Evolutionary conservation across 2,329 filamentous ascomycete genomes (phyloP), one percentile per base, ranked within the genome.

Genomic region (Neofusicoccum sp.): DNA sequence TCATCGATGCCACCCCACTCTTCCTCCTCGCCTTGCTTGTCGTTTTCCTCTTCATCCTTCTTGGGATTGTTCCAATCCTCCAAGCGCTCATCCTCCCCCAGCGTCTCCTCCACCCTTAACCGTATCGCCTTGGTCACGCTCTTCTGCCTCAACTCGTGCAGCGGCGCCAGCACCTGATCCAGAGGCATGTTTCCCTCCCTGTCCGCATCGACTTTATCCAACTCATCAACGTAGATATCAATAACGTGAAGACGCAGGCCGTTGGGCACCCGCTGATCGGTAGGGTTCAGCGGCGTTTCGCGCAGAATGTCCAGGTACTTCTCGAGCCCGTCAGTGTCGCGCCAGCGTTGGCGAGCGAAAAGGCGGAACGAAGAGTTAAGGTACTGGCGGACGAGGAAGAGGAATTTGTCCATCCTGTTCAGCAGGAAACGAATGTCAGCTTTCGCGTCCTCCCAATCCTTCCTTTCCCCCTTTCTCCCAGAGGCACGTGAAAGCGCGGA

Each of bases 151-250:
- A 91, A 73, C 49, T 71, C 78, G 71, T 83, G 80, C 33, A 90
- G 78, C 34, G 87, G 78, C 63, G 74, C 73, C 28, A 86, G 78
- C 57, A 90, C 64, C 33, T 69, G 71, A 60, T 81, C 76, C 26
- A 88, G 68, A 40, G 70, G 72, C 58, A 73, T 66, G 58, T 74
- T 69, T 3, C 69, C 64, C 54, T 74, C 71, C 63, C 74, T 69
- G 41, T 74, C 69, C 36, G 84, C 79, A 58, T 86, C 84, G 34
- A 86, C 84, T 70, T 87, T 88, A 75, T 93, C 89, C 68, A 93
- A 75, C 81, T 97, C 93, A 73, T 98, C 95, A 7, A 96, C 84
- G 86, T 90, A 98, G 58, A 98, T 84, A 78, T 99, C 95, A 64
- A 96, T 75, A 12, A 93, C 84, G 76, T 99, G 95, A 74, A 96